Conservation (phyloP, 805 yeast species). For the Hanseniaspora occidentalis region DNA sequence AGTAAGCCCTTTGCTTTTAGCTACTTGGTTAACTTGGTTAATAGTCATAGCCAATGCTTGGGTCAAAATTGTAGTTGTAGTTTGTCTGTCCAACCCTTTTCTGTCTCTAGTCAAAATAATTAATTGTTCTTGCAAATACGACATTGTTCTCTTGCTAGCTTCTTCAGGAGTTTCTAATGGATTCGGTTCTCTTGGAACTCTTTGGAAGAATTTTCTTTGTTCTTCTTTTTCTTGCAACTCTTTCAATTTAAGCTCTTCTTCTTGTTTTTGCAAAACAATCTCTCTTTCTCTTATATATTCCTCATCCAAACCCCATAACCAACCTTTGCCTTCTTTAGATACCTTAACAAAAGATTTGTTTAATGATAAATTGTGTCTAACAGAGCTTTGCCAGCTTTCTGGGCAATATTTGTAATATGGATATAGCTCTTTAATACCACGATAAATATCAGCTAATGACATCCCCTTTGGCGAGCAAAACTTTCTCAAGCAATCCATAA, state of each 20-base stretch:
- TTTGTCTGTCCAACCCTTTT: conserved; percentile 63
- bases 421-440: conserved; percentile 72
- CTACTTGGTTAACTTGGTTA: conserved; percentile 79
- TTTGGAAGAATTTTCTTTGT: conserved; percentile 21
- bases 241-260: conserved; percentile 27
- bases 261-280: conserved; percentile 52
- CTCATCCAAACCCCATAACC: conserved; percentile 91
- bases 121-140: conserved; percentile 76
- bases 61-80: conserved; percentile 74
- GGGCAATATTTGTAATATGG: conserved; percentile 91
- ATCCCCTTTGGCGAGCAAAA: conserved; percentile 41
- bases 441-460: conserved; percentile 74
- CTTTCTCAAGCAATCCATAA: conserved; percentile 65
- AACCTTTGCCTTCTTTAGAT: conserved; percentile 82
- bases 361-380: conserved; percentile 76
- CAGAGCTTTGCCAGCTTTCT: conserved; percentile 96
- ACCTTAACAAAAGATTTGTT: conserved; percentile 77
- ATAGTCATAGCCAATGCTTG: conserved; percentile 89
- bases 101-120: conserved; percentile 69
- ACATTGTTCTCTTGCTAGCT: conserved; percentile 46
- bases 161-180: conserved; percentile 21
- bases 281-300: conserved; percentile 75
- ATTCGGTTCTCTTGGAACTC: conserved; percentile 22
- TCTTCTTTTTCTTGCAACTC: conserved; percentile 10
- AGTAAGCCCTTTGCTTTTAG: conserved; percentile 69